Evolutionary conservation across 1,139 yeast species (phyloP).

Genomic region (Tardiomyces blankii): DNA sequence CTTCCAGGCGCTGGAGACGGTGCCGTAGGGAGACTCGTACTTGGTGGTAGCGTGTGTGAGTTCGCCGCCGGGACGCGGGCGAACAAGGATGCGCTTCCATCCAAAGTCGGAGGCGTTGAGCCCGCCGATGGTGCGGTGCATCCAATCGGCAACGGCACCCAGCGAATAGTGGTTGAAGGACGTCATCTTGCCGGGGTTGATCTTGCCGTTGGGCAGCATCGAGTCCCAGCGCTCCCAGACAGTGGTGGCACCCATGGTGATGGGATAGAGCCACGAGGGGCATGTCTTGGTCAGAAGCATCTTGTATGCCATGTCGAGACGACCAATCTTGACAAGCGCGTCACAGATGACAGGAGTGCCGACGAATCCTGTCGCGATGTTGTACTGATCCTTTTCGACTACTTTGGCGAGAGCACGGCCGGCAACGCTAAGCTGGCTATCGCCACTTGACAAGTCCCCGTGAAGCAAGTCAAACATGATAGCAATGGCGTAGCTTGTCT

Average conservation of each 20-base stretch:
- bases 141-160: slow-evolving; percentile 13
- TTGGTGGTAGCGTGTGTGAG: neutral
- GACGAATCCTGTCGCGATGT: slow-evolving; percentile 15
- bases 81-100: slow-evolving; percentile 4
- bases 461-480: slow-evolving; percentile 8
- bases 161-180: slow-evolving; percentile 17
- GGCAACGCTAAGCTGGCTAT: slow-evolving; percentile 9
- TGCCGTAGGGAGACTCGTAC: neutral
- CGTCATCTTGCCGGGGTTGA: slow-evolving; percentile 16
- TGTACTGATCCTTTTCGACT: slow-evolving; percentile 5
- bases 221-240: slow-evolving; percentile 17
- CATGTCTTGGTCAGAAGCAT: slow-evolving; percentile 11
- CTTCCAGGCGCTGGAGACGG: neutral
- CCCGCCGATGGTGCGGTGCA: slow-evolving; percentile 10
- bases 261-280: slow-evolving; percentile 16
- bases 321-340: slow-evolving; percentile 10
- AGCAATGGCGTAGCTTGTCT: slow-evolving; percentile 12
- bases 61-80: neutral
- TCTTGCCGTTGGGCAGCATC: slow-evolving; percentile 13
- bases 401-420: slow-evolving; percentile 7
- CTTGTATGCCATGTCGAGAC: slow-evolving; percentile 11
- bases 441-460: neutral
- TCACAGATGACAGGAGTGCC: slow-evolving; percentile 13
- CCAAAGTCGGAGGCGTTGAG: slow-evolving; percentile 8
- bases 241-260: slow-evolving; percentile 16